phyloP scores from a whole-genome alignment of 352 stramenopile species.

The Globisporangium radiosum region DNA sequence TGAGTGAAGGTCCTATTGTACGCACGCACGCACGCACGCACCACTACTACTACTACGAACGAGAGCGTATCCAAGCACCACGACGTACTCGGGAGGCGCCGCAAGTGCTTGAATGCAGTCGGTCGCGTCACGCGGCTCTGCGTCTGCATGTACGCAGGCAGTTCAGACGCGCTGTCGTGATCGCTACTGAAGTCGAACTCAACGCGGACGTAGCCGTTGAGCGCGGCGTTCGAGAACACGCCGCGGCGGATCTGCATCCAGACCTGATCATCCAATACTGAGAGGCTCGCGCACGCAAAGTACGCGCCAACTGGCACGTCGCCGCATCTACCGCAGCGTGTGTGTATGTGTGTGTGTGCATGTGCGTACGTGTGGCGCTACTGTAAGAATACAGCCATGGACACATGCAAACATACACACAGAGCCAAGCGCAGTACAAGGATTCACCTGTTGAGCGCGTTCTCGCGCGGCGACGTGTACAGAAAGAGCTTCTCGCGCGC shows the following conservation, averaged over 20 bases:
- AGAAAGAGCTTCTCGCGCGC: conserved; percentile 49
- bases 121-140: conserved; percentile 16
- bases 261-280: conserved; percentile 48
- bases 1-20: neutral
- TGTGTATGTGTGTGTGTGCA: neutral
- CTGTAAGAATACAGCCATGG: neutral
- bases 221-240: conserved; percentile 62
- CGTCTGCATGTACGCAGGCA: conserved; percentile 21
- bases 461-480: conserved; percentile 54
- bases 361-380: neutral
- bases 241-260: conserved; percentile 78
- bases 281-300: conserved; percentile 51
- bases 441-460: conserved; percentile 37
- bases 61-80: neutral
- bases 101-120: conserved; percentile 43
- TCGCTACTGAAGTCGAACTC: conserved; percentile 30
- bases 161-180: conserved; percentile 8
- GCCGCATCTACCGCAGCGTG: conserved; percentile 22
- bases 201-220: conserved; percentile 68
- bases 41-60: neutral
- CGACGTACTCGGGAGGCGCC: conserved; percentile 43
- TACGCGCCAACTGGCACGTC: conserved; percentile 57
- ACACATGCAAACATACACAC: conserved; percentile 6
- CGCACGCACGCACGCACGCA: neutral
- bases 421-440: neutral